A percentile compares a stretch with the other conserved stretches of the same genome.
These are phyloP conservation scores for Kondoa subrosea DNA, from an alignment of 768 basidiomycete species.

Conservation along the genomic window DNA sequence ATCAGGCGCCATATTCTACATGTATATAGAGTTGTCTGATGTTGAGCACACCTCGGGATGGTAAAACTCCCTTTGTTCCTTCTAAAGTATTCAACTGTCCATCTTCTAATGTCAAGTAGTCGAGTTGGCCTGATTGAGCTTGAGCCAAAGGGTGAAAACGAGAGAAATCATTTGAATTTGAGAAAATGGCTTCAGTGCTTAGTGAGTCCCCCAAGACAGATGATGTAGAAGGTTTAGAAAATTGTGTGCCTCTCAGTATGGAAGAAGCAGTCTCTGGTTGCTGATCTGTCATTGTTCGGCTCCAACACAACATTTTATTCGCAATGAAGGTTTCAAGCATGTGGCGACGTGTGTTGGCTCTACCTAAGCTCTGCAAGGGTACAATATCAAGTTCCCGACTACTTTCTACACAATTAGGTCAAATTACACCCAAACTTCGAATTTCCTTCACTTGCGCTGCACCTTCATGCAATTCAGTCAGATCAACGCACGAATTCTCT, in stretches of 20 bases:
- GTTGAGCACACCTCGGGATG: constrained; percentile 48
- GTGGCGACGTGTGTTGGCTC: background rate
- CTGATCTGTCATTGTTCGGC: constrained; percentile 1
- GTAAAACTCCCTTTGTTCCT: constrained; percentile 76
- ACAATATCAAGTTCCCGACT: background rate
- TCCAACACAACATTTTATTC: background rate
- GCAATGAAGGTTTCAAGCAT: background rate
- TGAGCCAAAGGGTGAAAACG: constrained; percentile 82
- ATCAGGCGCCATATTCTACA: background rate
- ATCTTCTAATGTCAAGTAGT: constrained; percentile 89
- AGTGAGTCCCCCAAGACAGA: constrained; percentile 34
- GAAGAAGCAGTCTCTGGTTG: background rate
- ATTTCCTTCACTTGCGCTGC: constrained; percentile 80
- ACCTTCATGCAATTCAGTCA: constrained; percentile 42
- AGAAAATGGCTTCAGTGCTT: constrained; percentile 70
- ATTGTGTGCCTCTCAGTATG: constrained; percentile 20
- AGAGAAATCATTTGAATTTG: constrained; percentile 64
- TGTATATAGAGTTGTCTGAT: background rate
- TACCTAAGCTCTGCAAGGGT: background rate
- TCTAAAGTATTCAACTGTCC: constrained; percentile 83
- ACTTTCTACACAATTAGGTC: constrained; percentile 18
- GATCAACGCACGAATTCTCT: constrained; percentile 77
- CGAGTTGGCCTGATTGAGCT: constrained; percentile 58
- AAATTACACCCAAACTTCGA: constrained; percentile 46
- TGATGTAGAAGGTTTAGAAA: constrained; percentile 18